phyloP scores from a whole-genome alignment of 2,329 filamentous ascomycete species.

The Ilyonectria sp. region DNA sequence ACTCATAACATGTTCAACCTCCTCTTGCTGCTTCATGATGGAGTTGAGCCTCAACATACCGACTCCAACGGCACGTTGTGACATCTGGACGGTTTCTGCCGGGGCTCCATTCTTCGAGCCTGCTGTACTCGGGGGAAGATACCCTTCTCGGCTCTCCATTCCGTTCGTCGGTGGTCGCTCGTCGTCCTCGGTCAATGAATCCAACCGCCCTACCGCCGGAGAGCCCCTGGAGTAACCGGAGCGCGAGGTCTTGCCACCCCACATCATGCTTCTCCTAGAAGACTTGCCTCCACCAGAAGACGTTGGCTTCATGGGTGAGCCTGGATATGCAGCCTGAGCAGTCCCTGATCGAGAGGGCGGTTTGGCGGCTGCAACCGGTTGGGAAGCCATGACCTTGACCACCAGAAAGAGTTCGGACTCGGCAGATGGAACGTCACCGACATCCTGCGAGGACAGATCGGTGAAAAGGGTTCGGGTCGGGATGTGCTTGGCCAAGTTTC shows the following conservation, averaged over 20 bases:
- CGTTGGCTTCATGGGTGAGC: conserved; percentile 63
- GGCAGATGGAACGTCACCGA: conserved; percentile 72
- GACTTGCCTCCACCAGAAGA: conserved; percentile 67
- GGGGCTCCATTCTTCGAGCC: conserved; percentile 59
- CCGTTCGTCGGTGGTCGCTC: conserved; percentile 54
- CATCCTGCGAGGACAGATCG: conserved; percentile 84
- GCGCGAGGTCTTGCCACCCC: conserved; percentile 72
- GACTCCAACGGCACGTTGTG: conserved; percentile 77
- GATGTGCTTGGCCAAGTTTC: conserved; percentile 73
- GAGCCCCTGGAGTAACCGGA: conserved; percentile 69
- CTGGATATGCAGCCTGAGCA: conserved; percentile 58
- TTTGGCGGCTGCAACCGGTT: conserved; percentile 63
- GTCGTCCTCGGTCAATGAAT: conserved; percentile 69
- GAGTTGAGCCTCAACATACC: conserved; percentile 84
- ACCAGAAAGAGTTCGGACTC: conserved; percentile 87
- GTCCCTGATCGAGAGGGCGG: conserved; percentile 68
- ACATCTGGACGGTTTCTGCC: conserved; percentile 48
- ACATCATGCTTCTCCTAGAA: conserved; percentile 78
- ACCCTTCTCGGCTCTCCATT: conserved; percentile 62
- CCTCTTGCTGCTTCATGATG: conserved; percentile 79
- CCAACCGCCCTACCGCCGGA: conserved; percentile 62
- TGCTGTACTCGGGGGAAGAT: conserved; percentile 67
- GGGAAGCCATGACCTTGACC: conserved; percentile 79
- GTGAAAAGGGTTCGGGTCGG: conserved; percentile 90
- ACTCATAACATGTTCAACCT: conserved; percentile 81